Percentiles rank a stretch among this genome's conserved stretches.
Evolutionary conservation across 805 yeast species (phyloP).

Genomic region (Starmerella apis): DNA sequence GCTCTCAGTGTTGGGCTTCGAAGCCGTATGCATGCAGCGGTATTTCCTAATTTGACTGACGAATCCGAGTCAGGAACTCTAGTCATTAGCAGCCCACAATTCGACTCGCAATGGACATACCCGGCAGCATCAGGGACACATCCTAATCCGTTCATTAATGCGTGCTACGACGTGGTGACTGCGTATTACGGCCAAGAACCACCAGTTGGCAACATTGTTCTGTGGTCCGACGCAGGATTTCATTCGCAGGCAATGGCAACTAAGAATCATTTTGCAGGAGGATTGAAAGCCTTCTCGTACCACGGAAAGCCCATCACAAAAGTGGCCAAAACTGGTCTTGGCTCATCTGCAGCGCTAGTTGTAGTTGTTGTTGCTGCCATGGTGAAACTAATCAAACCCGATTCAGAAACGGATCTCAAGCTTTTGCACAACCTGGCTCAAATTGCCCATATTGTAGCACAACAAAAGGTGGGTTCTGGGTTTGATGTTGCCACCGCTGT

Average conservation of each 20-base stretch:
- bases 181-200: constrained; percentile 39
- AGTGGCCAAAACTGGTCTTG: constrained; percentile 89
- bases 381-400: constrained; percentile 32
- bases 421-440: constrained; percentile 70
- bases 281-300: constrained; percentile 40
- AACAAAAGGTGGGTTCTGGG: constrained; percentile 91
- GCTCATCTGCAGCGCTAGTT: constrained; percentile 90
- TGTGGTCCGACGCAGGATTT: constrained; percentile 79
- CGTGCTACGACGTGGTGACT: constrained; percentile 47
- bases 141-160: constrained; percentile 64
- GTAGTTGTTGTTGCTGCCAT: constrained; percentile 68
- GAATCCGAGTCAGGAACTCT: constrained; percentile 18
- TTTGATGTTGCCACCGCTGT: constrained; percentile 95
- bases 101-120: constrained; percentile 24
- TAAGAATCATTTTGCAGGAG: constrained; percentile 21
- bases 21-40: constrained; percentile 70
- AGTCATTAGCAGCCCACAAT: constrained; percentile 24
- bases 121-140: constrained; percentile 15
- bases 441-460: constrained; percentile 85
- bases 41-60: constrained; percentile 27
- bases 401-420: constrained; percentile 32
- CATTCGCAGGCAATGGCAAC: constrained; percentile 59
- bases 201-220: constrained; percentile 38
- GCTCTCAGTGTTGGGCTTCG: constrained; percentile 82
- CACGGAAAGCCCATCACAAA: constrained; percentile 52